Percentiles rank a stretch among this genome's conserved stretches.
phyloP scores from a whole-genome alignment of 2,329 filamentous ascomycete species.

The Alternaria metachromatica region DNA sequence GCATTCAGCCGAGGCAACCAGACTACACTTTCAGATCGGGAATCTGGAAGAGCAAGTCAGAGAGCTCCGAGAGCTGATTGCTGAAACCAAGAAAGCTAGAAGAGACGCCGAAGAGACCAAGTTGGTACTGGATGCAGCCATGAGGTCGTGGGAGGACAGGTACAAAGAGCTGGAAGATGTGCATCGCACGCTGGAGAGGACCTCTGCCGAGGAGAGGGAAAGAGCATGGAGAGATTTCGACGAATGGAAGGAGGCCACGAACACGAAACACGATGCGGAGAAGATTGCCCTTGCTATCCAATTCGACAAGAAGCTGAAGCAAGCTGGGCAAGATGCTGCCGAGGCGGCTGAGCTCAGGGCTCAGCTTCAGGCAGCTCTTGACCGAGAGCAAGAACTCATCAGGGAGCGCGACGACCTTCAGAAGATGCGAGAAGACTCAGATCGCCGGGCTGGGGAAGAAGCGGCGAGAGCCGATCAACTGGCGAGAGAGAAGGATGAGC shows the following conservation, averaged over 20 bases:
- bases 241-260: constrained; percentile 51
- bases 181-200: constrained; percentile 48
- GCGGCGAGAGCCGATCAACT: constrained; percentile 38
- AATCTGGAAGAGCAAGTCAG: constrained; percentile 61
- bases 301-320: constrained; percentile 53
- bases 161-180: constrained; percentile 54
- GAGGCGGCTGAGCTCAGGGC: constrained; percentile 43
- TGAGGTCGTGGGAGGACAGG: constrained; percentile 50
- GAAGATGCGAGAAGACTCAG: constrained; percentile 43
- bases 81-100: constrained; percentile 53
- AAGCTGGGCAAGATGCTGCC: constrained; percentile 54
- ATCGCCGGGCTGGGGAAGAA: constrained; percentile 44
- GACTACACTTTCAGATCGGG: constrained; percentile 59
- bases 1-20: constrained; percentile 58
- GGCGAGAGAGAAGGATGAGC: constrained; percentile 45
- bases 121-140: constrained; percentile 40
- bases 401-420: constrained; percentile 58
- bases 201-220: constrained; percentile 45
- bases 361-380: constrained; percentile 54
- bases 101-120: constrained; percentile 43
- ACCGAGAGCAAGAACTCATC: constrained; percentile 54
- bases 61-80: constrained; percentile 57
- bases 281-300: constrained; percentile 50
- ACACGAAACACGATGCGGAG: constrained; percentile 46
- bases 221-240: constrained; percentile 49